Conservation (phyloP, 164 flowering plant genomes). For the Stephania japonica region DNA sequence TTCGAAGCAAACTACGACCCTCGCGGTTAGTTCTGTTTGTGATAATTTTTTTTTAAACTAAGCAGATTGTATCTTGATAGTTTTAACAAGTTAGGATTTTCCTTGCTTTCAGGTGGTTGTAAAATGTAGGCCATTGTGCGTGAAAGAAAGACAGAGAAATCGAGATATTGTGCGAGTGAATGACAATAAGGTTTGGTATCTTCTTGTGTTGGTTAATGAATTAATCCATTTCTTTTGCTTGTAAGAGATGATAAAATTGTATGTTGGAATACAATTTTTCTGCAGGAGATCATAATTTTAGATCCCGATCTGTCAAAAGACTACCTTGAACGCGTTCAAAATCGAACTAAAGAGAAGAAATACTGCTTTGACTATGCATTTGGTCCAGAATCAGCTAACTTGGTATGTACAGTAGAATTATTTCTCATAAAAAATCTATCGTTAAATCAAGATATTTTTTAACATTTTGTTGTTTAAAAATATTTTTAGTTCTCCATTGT, state of each 20-base stretch:
- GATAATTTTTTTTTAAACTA: background rate
- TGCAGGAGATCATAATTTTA: slow-evolving; percentile 66
- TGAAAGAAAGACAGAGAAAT: slow-evolving; percentile 33
- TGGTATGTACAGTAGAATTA: slow-evolving; percentile 30
- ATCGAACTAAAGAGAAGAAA: slow-evolving; percentile 68
- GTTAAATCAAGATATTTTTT: background rate
- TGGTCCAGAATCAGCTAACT: slow-evolving; percentile 57
- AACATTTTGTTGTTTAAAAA: background rate
- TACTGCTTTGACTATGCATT: slow-evolving; percentile 79
- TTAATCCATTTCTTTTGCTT: background rate
- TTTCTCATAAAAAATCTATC: background rate
- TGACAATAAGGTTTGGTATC: slow-evolving; percentile 47
- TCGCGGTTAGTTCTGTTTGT: slow-evolving; percentile 42
- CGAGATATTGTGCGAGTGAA: slow-evolving; percentile 68
- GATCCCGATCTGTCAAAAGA: slow-evolving; percentile 86
- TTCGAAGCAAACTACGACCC: slow-evolving; percentile 57
- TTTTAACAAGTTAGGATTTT: background rate
- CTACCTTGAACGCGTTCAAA: slow-evolving; percentile 76
- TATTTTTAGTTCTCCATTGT: background rate
- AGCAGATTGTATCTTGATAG: background rate
- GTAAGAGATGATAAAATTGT: background rate
- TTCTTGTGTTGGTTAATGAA: background rate
- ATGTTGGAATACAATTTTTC: background rate
- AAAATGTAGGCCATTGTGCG: slow-evolving; percentile 69
- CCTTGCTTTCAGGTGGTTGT: slow-evolving; percentile 60